Evolutionary conservation across 345 rosid genomes (phyloP).

Genomic region (Barbarea vulgaris): DNA sequence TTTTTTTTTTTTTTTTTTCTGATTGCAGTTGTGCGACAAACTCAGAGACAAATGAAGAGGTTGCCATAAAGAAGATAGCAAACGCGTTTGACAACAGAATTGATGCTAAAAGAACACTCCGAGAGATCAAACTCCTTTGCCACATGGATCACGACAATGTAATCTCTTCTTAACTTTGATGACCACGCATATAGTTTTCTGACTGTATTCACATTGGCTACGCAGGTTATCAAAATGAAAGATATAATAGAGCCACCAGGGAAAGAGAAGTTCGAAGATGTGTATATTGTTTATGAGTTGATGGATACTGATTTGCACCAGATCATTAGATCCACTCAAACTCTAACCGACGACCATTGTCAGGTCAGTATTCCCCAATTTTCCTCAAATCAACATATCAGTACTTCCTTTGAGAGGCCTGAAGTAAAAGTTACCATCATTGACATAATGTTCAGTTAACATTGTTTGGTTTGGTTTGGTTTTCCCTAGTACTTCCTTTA

Average conservation of each 20-base stretch:
- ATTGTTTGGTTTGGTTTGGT: constrained; percentile 9
- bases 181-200: constrained; percentile 4
- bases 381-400: neutral
- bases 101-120: constrained; percentile 87
- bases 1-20: no score
- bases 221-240: constrained; percentile 77
- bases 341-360: constrained; percentile 83
- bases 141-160: constrained; percentile 96
- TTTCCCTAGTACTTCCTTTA: constrained; percentile 69
- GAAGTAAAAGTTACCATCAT: no score
- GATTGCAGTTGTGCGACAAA: constrained; percentile 67
- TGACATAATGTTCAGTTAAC: neutral
- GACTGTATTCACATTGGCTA: neutral
- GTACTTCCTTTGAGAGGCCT: no score
- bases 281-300: constrained; percentile 80
- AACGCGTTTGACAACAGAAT: constrained; percentile 91
- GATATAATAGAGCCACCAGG: constrained; percentile 78
- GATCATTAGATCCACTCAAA: constrained; percentile 79
- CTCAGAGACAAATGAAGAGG: constrained; percentile 79
- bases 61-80: constrained; percentile 88
- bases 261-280: constrained; percentile 77
- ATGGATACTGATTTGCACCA: constrained; percentile 96
- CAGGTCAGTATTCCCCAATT: constrained; percentile 53
- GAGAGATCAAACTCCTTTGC: constrained; percentile 90
- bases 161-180: constrained; percentile 14